Percentiles rank a stretch among this genome's conserved stretches.
Evolutionary conservation across 2,329 filamentous ascomycete species (phyloP).

Genomic region (Verticillium isaacii): DNA sequence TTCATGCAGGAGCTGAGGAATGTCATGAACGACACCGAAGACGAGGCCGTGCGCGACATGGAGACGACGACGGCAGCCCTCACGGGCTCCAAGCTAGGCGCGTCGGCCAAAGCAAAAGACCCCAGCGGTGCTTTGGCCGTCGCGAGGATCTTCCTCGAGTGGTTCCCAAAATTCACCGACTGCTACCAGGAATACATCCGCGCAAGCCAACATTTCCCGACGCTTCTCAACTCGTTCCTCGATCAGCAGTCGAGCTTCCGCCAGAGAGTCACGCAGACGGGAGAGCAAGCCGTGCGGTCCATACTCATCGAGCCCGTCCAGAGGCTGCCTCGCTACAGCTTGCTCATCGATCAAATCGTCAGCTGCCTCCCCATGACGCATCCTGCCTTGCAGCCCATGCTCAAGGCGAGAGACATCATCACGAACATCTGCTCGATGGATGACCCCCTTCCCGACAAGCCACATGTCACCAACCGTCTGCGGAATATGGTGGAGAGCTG

Average conservation of each 20-base stretch:
- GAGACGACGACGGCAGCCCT: constrained; percentile 46
- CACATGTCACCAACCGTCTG: constrained; percentile 68
- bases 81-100: constrained; percentile 37
- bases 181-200: constrained; percentile 93
- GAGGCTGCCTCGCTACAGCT: constrained; percentile 85
- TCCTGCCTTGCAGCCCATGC: constrained; percentile 74
- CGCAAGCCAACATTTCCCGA: constrained; percentile 81
- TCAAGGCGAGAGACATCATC: constrained; percentile 88
- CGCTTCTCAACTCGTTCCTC: constrained; percentile 73
- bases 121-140: constrained; percentile 74
- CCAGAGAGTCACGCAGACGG: constrained; percentile 72
- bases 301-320: constrained; percentile 95
- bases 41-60: constrained; percentile 72
- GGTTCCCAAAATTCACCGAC: constrained; percentile 88
- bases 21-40: constrained; percentile 78
- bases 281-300: constrained; percentile 87
- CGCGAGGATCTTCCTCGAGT: constrained; percentile 77
- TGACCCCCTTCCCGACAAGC: constrained; percentile 62
- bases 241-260: constrained; percentile 80
- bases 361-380: constrained; percentile 80
- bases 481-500: constrained; percentile 73
- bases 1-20: constrained; percentile 75
- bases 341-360: constrained; percentile 94
- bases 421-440: constrained; percentile 96
- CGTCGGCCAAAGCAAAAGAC: constrained; percentile 52